A percentile compares a stretch with the other conserved stretches of the same genome.
These are phyloP conservation scores for Zygosaccharomyces rouxii DNA, from an alignment of 805 yeast species.

Conservation along the genomic window DNA sequence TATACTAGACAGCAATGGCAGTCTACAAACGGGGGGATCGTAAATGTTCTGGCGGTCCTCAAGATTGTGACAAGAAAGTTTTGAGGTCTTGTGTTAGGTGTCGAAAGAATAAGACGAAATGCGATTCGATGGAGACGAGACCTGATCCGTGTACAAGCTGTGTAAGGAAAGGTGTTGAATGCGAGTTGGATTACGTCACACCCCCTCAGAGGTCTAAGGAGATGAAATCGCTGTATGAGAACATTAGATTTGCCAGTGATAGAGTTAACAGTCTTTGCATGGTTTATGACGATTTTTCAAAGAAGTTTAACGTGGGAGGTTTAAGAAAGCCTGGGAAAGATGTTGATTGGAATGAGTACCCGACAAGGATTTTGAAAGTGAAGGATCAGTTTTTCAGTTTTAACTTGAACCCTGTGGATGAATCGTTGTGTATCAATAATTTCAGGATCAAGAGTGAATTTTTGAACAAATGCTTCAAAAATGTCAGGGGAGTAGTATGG, in stretches of 20 bases:
- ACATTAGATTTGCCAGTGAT: conserved; percentile 23
- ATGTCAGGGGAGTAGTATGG: conserved; percentile 10
- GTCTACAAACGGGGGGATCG: background rate
- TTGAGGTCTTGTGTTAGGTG: conserved; percentile 61
- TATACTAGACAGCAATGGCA: no score
- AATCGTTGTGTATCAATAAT: conserved; percentile 17
- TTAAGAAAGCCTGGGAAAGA: background rate
- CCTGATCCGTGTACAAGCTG: conserved; percentile 60
- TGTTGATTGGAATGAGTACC: background rate
- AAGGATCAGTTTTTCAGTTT: conserved; percentile 13
- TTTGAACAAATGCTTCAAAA: conserved; percentile 11
- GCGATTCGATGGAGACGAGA: conserved; percentile 49
- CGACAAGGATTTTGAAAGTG: conserved; percentile 13
- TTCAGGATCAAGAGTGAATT: conserved; percentile 8
- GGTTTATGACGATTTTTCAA: conserved; percentile 10
- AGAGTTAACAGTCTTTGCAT: conserved; percentile 5
- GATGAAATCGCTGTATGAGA: conserved; percentile 35
- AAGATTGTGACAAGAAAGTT: conserved; percentile 26
- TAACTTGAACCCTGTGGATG: conserved; percentile 9
- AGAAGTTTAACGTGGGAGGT: background rate
- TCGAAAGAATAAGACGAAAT: conserved; percentile 61
- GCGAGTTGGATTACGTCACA: conserved; percentile 52
- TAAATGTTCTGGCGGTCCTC: background rate
- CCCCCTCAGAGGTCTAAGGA: conserved; percentile 47
- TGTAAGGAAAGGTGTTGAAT: conserved; percentile 45